Evolutionary conservation across 345 rosid genomes (phyloP).

Genomic region (Corchorus olitorius): DNA sequence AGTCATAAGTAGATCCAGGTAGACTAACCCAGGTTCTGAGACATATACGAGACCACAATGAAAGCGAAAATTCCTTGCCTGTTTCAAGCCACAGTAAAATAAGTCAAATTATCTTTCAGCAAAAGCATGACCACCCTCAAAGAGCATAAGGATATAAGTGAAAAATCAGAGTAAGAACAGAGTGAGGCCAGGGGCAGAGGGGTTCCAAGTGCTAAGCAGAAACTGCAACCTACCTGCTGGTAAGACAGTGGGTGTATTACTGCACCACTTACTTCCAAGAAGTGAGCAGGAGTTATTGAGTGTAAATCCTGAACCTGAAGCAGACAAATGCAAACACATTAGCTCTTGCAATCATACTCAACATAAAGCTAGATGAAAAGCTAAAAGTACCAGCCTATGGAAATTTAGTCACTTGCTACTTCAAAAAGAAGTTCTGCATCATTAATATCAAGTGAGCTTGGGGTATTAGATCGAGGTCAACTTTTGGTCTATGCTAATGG

Average conservation of each 20-base stretch:
- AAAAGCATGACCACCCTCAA: conserved; percentile 17
- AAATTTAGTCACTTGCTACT: not conserved
- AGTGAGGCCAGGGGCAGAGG: not conserved
- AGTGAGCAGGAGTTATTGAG: conserved; percentile 78
- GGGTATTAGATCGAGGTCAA: no score
- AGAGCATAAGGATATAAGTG: not conserved
- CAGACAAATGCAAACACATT: conserved; percentile 12
- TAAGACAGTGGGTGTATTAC: conserved; percentile 92
- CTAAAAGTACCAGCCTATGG: not conserved
- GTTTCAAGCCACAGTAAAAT: conserved; percentile 35
- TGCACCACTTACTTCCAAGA: conserved; percentile 94
- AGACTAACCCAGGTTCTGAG: conserved; percentile 86
- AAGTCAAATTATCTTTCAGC: conserved; percentile 22
- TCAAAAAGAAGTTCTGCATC: not conserved
- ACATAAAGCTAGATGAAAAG: conserved; percentile 16
- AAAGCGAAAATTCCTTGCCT: conserved; percentile 94
- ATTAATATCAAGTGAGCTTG: not conserved
- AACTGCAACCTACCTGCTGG: conserved; percentile 70
- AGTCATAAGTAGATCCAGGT: conserved; percentile 15
- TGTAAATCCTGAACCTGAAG: conserved; percentile 95
- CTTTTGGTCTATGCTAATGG: no score
- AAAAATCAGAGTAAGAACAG: conserved; percentile 6
- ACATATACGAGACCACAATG: conserved; percentile 90
- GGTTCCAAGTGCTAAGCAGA: not conserved
- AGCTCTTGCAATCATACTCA: conserved; percentile 14